A percentile compares a stretch with the other conserved stretches of the same genome.
These are phyloP conservation scores for Nakazawaea ernobii DNA, from an alignment of 805 yeast genomes.

Conservation along the genomic window DNA sequence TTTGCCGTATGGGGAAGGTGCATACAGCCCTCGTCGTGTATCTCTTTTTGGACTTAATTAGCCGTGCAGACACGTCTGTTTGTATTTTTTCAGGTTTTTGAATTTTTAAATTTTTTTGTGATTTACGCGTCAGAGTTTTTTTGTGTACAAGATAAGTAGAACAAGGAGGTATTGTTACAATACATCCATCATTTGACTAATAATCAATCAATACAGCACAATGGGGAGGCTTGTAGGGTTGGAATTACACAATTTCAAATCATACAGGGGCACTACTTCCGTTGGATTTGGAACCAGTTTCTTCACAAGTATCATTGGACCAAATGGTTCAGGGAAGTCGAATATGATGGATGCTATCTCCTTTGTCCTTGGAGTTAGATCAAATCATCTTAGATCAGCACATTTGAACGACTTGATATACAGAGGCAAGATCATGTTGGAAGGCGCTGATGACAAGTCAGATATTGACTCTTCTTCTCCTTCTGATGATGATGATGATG, in stretches of 20 bases:
- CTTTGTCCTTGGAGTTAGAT: conserved; percentile 83
- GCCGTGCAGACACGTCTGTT: no score
- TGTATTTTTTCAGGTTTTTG: neutral
- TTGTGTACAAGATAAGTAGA: neutral
- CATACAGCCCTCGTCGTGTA: no score
- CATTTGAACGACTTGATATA: conserved; percentile 74
- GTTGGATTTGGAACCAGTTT: conserved; percentile 79
- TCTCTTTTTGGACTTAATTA: no score
- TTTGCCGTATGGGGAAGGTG: no score
- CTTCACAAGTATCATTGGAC: conserved; percentile 92
- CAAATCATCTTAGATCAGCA: conserved; percentile 69
- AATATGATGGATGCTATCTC: conserved; percentile 95
- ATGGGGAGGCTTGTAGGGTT: conserved; percentile 85
- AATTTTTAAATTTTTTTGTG: no score
- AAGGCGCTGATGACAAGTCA: conserved; percentile 13
- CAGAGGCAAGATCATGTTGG: conserved; percentile 50
- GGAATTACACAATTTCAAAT: conserved; percentile 84
- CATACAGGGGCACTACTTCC: conserved; percentile 70
- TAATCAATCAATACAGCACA: neutral
- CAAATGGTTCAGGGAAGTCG: conserved; percentile 98
- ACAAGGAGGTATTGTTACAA: neutral
- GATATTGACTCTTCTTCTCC: conserved; percentile 9
- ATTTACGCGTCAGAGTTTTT: no score
- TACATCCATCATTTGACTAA: neutral
- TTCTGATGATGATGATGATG: conserved; percentile 13